A percentile compares a stretch with the other conserved stretches of the same genome.
phyloP scores from a whole-genome alignment of 345 rosid genomes.

The Anacardium occidentale region DNA sequence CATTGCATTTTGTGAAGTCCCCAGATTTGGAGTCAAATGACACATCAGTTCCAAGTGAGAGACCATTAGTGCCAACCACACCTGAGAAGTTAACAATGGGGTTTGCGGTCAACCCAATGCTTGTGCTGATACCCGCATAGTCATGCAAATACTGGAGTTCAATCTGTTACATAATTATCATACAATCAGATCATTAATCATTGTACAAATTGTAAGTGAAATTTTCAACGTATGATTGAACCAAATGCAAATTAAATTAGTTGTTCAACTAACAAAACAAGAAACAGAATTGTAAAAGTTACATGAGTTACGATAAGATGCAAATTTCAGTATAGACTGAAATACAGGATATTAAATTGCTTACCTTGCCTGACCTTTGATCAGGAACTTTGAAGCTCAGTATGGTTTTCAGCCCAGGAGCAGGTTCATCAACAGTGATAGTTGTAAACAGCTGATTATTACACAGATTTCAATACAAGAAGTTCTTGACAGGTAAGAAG shows the following conservation, averaged over 20 bases:
- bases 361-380: conserved; percentile 94
- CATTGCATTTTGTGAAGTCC: conserved; percentile 71
- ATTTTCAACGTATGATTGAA: background rate
- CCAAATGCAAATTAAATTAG: background rate
- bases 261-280: background rate
- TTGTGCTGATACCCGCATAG: conserved; percentile 71
- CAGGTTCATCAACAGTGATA: conserved; percentile 77
- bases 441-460: conserved; percentile 67
- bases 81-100: conserved; percentile 80
- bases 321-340: background rate
- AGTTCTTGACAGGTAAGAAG: background rate
- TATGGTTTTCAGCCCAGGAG: conserved; percentile 85
- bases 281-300: background rate
- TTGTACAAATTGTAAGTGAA: background rate
- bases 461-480: conserved; percentile 1
- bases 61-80: conserved; percentile 59
- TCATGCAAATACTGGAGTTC: conserved; percentile 93
- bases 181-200: background rate
- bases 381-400: conserved; percentile 82
- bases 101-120: conserved; percentile 78
- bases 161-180: conserved; percentile 43
- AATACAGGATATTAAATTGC: background rate
- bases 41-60: conserved; percentile 74
- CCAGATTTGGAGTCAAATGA: conserved; percentile 81
- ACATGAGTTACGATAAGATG: background rate